Evolutionary conservation across 2,329 filamentous ascomycete genomes (phyloP), one percentile per base, ranked within the genome.

Genomic region (Fusarium kyushuense): DNA sequence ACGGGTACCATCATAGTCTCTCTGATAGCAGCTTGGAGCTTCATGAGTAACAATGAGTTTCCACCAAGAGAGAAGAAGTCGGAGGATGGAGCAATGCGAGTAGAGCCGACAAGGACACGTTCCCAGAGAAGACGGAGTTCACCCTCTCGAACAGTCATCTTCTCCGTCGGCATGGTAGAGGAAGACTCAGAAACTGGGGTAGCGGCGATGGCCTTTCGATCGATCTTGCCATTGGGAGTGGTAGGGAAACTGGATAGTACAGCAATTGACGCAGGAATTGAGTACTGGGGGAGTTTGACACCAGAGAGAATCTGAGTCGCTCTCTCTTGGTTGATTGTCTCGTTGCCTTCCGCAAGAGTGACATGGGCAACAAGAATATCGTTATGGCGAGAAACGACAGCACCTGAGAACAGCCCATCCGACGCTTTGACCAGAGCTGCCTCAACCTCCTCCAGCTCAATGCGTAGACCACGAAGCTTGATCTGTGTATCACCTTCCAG

Each of bases 361-460:
- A 38, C 33, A 30, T 51, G 33, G 5, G 47, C 33, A n/a, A 21
- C 23, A 16, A 51, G 47, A 10, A 38, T 5, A 29, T 38, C 47
- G 7, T 17, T n/a, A 1, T 23, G 17, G 13, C 35, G 30, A 25
- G 57, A 58, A 8, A 60, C 57, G 14, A 60, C 43, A 3, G 57
- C 30, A 17, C 55, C 57, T 3, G 57, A 47, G 6, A 67, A 25
- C 2, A 43, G 3, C 1, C 64, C 58, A 10, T 63, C 33, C 0
- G 64, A 46, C 2, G 62, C 30, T 14, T 27, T 49, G 12, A 66
- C 23, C 5, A 67, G 42, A 1, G 64, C 43, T 6, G 36, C 52
- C 23, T 68, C 65, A 4, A 75, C 52, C 3, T 87, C 85, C 5
- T 74, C 68, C 1, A 87, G 71, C 16, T 87, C 84, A 25, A 86